Percentiles rank a stretch among this genome's conserved stretches.
phyloP scores from a whole-genome alignment of 768 basidiomycete genomes.

The Mrakia hoshinonis region DNA sequence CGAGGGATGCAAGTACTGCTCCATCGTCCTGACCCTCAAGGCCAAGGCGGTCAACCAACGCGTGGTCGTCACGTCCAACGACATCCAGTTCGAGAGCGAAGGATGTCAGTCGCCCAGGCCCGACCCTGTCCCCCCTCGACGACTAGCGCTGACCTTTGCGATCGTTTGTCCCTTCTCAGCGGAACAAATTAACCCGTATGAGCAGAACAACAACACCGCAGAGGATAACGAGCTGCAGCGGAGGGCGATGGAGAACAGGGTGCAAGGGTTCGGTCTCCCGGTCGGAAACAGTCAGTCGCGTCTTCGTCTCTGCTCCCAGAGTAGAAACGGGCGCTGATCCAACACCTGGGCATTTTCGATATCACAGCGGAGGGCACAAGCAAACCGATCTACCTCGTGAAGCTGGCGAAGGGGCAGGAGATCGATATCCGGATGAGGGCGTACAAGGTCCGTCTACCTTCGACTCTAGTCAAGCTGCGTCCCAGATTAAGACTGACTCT shows the following conservation, averaged over 20 bases:
- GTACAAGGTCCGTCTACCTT: slow-evolving; percentile 63
- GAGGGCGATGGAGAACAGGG: slow-evolving; percentile 42
- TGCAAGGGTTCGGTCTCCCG: slow-evolving; percentile 66
- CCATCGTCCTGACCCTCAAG: slow-evolving; percentile 69
- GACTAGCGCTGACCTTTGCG: neutral
- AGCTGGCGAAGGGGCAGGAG: slow-evolving; percentile 90
- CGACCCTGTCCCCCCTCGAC: neutral
- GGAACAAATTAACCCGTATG: slow-evolving; percentile 20
- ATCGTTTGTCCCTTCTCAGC: neutral
- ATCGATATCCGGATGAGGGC: slow-evolving; percentile 75
- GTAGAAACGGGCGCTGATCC: neutral
- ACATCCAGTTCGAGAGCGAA: slow-evolving; percentile 41
- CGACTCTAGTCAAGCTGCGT: neutral
- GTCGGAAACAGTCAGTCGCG: slow-evolving; percentile 64
- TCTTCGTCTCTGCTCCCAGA: neutral
- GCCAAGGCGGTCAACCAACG: slow-evolving; percentile 58
- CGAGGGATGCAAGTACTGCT: slow-evolving; percentile 73
- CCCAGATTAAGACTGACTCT: neutral
- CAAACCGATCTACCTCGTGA: slow-evolving; percentile 28
- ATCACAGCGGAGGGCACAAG: neutral
- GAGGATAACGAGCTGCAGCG: neutral
- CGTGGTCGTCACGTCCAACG: slow-evolving; percentile 75
- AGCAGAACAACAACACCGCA: neutral
- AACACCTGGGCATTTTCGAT: neutral
- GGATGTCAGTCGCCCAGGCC: neutral